Conservation (phyloP, 345 rosid species). For the Limnanthes douglasii region DNA sequence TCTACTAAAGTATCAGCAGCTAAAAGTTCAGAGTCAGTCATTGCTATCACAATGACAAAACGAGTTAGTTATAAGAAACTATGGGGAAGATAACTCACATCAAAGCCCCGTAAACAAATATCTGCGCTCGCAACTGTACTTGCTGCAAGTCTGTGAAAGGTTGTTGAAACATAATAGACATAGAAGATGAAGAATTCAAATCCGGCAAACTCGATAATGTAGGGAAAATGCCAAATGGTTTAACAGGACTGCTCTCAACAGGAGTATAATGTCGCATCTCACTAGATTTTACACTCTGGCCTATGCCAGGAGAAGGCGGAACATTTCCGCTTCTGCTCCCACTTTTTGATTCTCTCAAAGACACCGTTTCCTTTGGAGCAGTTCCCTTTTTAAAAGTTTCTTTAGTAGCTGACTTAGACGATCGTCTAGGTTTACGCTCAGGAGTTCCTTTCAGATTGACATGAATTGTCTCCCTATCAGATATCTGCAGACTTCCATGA, state of each 20-base stretch:
- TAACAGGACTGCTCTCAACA: slow-evolving; percentile 21
- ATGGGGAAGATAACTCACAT: slow-evolving; percentile 60
- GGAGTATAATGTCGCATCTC: slow-evolving; percentile 44
- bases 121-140: slow-evolving; percentile 98
- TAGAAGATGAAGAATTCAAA: slow-evolving; percentile 44
- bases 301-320: slow-evolving; percentile 24
- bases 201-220: slow-evolving; percentile 52
- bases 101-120: slow-evolving; percentile 92
- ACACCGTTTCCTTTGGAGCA: slow-evolving; percentile 23
- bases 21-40: background rate
- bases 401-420: slow-evolving; percentile 46
- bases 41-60: background rate
- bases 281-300: slow-evolving; percentile 37
- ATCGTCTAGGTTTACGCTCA: slow-evolving; percentile 62
- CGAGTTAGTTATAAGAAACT: background rate
- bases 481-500: slow-evolving; percentile 22
- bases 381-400: slow-evolving; percentile 46
- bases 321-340: slow-evolving; percentile 31
- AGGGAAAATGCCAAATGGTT: slow-evolving; percentile 37
- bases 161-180: slow-evolving; percentile 46
- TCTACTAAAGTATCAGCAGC: background rate
- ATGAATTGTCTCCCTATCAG: slow-evolving; percentile 16
- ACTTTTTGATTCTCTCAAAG: slow-evolving; percentile 26
- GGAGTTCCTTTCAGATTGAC: slow-evolving; percentile 33
- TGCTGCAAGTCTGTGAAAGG: slow-evolving; percentile 96